These are phyloP conservation scores for Penicillium sp. DNA, from an alignment of 2,329 filamentous ascomycete genomes.

Conservation along the genomic window DNA sequence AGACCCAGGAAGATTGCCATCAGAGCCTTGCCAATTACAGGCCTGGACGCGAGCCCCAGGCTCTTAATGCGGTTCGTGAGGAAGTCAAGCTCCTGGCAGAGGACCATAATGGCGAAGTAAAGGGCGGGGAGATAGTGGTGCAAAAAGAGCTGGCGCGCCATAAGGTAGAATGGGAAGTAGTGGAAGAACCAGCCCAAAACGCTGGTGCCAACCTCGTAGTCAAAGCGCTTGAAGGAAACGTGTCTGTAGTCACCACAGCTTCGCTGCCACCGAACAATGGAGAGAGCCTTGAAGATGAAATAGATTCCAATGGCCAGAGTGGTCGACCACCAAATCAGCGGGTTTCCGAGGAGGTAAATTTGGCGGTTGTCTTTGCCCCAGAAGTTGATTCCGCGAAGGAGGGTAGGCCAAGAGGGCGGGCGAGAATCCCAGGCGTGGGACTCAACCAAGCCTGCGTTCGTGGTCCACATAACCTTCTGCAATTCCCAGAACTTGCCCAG, in stretches of 20 bases:
- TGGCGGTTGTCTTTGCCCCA: constrained; percentile 94
- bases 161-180: constrained; percentile 98
- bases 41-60: constrained; percentile 66
- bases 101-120: constrained; percentile 86
- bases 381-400: constrained; percentile 96
- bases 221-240: constrained; percentile 87
- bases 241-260: constrained; percentile 82
- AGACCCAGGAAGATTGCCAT: constrained; percentile 71
- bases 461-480: constrained; percentile 98
- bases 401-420: constrained; percentile 85
- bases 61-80: constrained; percentile 67
- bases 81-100: constrained; percentile 90
- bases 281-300: constrained; percentile 78
- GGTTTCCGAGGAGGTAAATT: constrained; percentile 94
- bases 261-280: constrained; percentile 90
- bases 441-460: constrained; percentile 92
- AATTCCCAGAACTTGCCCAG: constrained; percentile 97
- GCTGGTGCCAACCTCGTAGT: constrained; percentile 89
- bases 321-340: constrained; percentile 89
- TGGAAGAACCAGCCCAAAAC: constrained; percentile 95
- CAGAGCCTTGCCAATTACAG: constrained; percentile 70
- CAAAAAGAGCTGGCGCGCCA: constrained; percentile 96
- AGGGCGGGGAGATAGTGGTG: constrained; percentile 98
- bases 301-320: constrained; percentile 76
- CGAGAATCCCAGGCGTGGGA: constrained; percentile 98